Conservation (phyloP, 495 filamentous ascomycete species). For the Annulohypoxylon nitens region DNA sequence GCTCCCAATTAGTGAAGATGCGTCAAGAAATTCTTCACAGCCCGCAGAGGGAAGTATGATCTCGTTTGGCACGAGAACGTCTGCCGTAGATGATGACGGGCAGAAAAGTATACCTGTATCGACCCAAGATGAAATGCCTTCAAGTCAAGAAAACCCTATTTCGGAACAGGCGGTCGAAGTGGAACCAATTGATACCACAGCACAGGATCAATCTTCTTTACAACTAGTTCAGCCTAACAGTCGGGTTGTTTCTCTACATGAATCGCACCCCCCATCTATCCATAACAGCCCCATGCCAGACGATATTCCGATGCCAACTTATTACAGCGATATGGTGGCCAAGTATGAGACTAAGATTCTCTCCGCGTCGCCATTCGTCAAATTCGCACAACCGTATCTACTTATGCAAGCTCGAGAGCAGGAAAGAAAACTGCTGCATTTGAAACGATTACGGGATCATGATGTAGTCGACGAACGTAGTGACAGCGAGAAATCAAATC, state of each 20-base stretch:
- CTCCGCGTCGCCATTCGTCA: slow-evolving; percentile 97
- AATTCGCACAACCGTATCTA: slow-evolving; percentile 92
- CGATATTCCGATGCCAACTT: slow-evolving; percentile 89
- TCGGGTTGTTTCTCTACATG: slow-evolving; percentile 59
- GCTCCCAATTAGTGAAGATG: slow-evolving; percentile 74
- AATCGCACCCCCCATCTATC: slow-evolving; percentile 55
- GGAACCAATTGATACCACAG: background rate
- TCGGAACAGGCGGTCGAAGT: slow-evolving; percentile 25
- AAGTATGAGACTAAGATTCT: slow-evolving; percentile 92
- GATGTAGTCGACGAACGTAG: slow-evolving; percentile 70
- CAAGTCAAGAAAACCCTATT: slow-evolving; percentile 39
- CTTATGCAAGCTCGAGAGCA: slow-evolving; percentile 92
- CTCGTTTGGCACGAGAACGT: slow-evolving; percentile 21
- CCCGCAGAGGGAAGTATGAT: slow-evolving; percentile 41
- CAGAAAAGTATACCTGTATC: slow-evolving; percentile 28
- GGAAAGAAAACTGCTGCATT: slow-evolving; percentile 82
- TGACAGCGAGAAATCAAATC: slow-evolving; percentile 70
- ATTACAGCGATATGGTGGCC: slow-evolving; percentile 93
- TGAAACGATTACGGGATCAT: slow-evolving; percentile 85
- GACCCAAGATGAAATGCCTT: slow-evolving; percentile 28
- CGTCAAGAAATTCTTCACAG: slow-evolving; percentile 50
- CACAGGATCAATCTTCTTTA: slow-evolving; percentile 22
- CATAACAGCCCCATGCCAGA: slow-evolving; percentile 77
- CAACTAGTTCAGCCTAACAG: slow-evolving; percentile 34
- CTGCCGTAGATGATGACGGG: slow-evolving; percentile 16